Base-by-base conservation (phyloP, 2,329 filamentous ascomycete species). In the Fusarium annulatum region DNA sequence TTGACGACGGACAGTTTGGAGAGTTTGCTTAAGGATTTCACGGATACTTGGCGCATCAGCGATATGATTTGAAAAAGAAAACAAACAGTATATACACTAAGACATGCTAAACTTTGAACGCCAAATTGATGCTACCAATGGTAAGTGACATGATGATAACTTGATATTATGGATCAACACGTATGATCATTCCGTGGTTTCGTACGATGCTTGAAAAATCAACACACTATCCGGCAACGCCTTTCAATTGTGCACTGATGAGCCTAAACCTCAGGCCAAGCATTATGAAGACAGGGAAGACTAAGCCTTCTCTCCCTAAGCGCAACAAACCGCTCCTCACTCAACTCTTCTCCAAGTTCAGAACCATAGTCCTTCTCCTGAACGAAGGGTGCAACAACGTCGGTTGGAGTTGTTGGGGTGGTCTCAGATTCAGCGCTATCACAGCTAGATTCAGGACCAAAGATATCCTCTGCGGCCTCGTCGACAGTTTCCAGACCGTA, bases 1-100 rank as follows among this genome's bases (percentile, higher is more conserved):
- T 96, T 77, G 94, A 97, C 78, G 93, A 97, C 80, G 94, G 94
- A 3, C 92, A 96, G 79, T 95, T 95, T 88, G 94, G 94, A 26
- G 94, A 97, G 82, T 97, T 97, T 84, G 88, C 88, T 53, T 91
- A 43, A 39, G 41, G n/a, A 26, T 21, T 34, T 26, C 36, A 48
- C n/a, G 51, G 42, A 48, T 58, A 43, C 68, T 48, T 48, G 63
- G 60, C 67, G 61, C 59, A 74, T 74, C 69, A 72, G 72, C 72
- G 72, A 75, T 55, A 23, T 74, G 52, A 61, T 61, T 74, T 74
- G 48, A 33, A 36, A 48, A 26, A 43, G 19, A 38, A 64, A 69
- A 59, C 38, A 52, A 41, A 55, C 39, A 67, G 64, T 72, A 74
- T 62, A 64, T 68, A 58, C 51, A 60, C 41, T 36, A 64, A 69